Evolutionary conservation across 1,284 basidiomycete genomes (phyloP).

Genomic region (Irpex rosettiformis): DNA sequence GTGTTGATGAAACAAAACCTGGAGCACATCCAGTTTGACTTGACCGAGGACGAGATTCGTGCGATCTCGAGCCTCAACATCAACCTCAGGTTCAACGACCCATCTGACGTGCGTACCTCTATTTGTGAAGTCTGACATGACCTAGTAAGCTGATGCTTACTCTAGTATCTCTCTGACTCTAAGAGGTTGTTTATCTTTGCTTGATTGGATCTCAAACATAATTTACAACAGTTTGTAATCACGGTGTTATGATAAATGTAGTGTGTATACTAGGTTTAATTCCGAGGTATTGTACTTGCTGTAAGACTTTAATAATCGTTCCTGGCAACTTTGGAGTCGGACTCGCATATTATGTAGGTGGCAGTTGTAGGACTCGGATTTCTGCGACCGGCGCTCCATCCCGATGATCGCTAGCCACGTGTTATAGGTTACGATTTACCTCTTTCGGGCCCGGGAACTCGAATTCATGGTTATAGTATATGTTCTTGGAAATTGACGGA

Average conservation of each 20-base stretch:
- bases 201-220: too few species aligned
- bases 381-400: too few species aligned
- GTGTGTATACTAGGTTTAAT: too few species aligned
- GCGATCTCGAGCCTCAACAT: slow-evolving; percentile 18
- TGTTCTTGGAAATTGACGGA: neutral
- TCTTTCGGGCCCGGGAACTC: too few species aligned
- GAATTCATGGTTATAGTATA: too few species aligned
- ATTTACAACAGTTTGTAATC: neutral
- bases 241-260: slow-evolving; percentile 3
- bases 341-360: too few species aligned
- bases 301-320: too few species aligned
- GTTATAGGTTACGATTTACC: neutral
- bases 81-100: slow-evolving; percentile 25
- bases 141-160: neutral
- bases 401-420: neutral
- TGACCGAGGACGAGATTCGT: slow-evolving; percentile 21
- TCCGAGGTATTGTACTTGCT: too few species aligned
- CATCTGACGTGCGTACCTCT: slow-evolving; percentile 20
- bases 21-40: slow-evolving; percentile 13
- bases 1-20: slow-evolving; percentile 22
- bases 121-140: neutral
- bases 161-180: slow-evolving; percentile 7
- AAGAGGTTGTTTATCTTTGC: slow-evolving; percentile 9
- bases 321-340: too few species aligned
- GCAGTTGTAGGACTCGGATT: too few species aligned